phyloP scores from a whole-genome alignment of 192 early-diverging fungal species.

The Podila clonocystis region DNA sequence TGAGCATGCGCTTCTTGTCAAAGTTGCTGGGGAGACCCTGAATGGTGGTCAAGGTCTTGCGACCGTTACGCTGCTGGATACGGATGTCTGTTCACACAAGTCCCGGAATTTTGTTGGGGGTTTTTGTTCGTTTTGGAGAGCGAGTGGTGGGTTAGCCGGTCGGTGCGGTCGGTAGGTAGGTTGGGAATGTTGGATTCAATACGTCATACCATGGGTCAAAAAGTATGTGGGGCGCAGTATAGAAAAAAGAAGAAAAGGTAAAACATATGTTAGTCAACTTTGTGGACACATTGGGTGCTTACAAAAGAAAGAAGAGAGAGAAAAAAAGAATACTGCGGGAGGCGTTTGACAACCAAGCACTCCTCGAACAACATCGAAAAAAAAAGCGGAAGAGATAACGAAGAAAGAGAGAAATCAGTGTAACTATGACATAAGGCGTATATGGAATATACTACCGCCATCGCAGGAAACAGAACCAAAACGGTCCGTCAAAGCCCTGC shows the following conservation, averaged over 20 bases:
- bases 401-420: constrained; percentile 27
- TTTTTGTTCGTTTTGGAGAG: too few species aligned
- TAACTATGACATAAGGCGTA: constrained; percentile 48
- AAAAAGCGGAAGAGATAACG: too few species aligned
- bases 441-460: constrained; percentile 41
- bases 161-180: too few species aligned
- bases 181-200: not conserved
- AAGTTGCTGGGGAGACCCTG: constrained; percentile 88
- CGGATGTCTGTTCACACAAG: constrained; percentile 84
- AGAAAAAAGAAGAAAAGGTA: not conserved
- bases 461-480: constrained; percentile 45
- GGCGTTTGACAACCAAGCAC: not conserved
- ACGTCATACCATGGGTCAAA: constrained; percentile 7
- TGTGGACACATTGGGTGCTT: not conserved
- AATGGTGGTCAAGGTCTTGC: constrained; percentile 96
- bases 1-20: constrained; percentile 92
- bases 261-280: not conserved
- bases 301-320: not conserved
- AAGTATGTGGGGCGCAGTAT: not conserved
- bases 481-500: constrained; percentile 43
- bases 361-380: too few species aligned
- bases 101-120: not conserved
- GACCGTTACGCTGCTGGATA: constrained; percentile 96
- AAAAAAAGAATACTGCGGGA: constrained; percentile 1
- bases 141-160: too few species aligned